phyloP scores from a whole-genome alignment of 2,329 filamentous ascomycete genomes.

The Cercospora sojina region DNA sequence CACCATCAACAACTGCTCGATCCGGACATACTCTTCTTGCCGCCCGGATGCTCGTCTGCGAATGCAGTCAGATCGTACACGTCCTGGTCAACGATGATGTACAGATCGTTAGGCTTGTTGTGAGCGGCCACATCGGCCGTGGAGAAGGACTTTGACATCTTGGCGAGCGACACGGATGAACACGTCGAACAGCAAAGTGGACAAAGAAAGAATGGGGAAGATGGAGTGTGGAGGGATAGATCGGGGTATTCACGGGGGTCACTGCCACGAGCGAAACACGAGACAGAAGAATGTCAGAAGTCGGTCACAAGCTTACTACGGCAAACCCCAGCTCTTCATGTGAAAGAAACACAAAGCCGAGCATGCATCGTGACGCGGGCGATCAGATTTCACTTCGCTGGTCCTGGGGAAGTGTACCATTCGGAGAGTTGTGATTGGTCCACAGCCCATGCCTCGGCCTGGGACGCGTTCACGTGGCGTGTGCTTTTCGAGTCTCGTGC shows the following conservation, averaged over 20 bases:
- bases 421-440: neutral
- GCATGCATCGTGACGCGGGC: slow-evolving; percentile 1
- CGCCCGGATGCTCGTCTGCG: slow-evolving; percentile 63
- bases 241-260: neutral
- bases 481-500: slow-evolving; percentile 2
- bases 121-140: slow-evolving; percentile 84
- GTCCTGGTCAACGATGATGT: slow-evolving; percentile 89
- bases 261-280: slow-evolving; percentile 13
- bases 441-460: neutral
- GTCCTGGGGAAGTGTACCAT: neutral
- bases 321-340: slow-evolving; percentile 8
- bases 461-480: neutral
- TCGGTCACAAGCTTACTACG: slow-evolving; percentile 2
- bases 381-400: neutral
- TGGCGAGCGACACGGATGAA: slow-evolving; percentile 30
- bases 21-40: slow-evolving; percentile 59
- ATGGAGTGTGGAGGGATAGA: neutral
- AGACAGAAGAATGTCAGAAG: slow-evolving; percentile 11
- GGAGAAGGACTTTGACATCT: slow-evolving; percentile 86
- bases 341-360: slow-evolving; percentile 13
- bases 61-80: slow-evolving; percentile 87
- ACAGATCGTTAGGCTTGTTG: slow-evolving; percentile 82
- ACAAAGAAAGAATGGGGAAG: neutral
- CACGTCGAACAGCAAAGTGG: neutral
- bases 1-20: neutral